Conservation (phyloP, 805 yeast genomes). For the Teunomyces pallodes region DNA sequence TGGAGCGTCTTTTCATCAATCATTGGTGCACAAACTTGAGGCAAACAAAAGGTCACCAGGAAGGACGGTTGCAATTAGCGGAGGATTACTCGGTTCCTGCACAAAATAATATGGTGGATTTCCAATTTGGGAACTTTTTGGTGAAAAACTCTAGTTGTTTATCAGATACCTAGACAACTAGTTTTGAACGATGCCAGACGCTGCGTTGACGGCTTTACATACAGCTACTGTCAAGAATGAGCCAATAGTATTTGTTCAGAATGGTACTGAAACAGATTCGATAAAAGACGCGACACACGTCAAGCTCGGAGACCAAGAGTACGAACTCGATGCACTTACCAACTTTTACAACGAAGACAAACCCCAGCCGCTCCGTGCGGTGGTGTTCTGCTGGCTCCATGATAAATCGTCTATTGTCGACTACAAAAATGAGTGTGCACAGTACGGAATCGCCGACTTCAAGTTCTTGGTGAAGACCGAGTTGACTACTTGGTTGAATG, state of each 20-base stretch:
- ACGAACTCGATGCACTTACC: conserved; percentile 47
- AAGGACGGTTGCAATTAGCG: neutral
- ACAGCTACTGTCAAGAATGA: conserved; percentile 20
- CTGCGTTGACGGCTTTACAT: conserved; percentile 25
- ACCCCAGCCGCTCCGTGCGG: conserved; percentile 53
- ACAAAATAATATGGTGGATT: neutral
- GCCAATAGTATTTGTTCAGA: conserved; percentile 21
- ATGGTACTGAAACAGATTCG: conserved; percentile 10
- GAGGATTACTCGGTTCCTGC: neutral
- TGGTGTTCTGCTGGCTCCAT: conserved; percentile 75
- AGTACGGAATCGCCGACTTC: conserved; percentile 61
- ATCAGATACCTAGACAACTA: neutral
- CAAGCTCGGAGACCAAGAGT: conserved; percentile 15
- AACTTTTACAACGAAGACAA: conserved; percentile 52
- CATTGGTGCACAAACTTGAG: neutral
- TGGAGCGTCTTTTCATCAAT: conserved; percentile 9
- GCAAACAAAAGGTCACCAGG: neutral
- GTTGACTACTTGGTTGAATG: conserved; percentile 76
- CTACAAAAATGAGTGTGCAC: conserved; percentile 71
- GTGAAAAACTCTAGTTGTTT: neutral
- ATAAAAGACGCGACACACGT: conserved; percentile 37
- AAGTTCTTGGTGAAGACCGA: conserved; percentile 85
- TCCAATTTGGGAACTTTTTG: neutral
- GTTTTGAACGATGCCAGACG: neutral
- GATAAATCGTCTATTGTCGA: conserved; percentile 76